Percentiles rank a stretch among this genome's conserved stretches.
phyloP scores from a whole-genome alignment of 2,329 filamentous ascomycete species.

The Rhynchosporium agropyri region DNA sequence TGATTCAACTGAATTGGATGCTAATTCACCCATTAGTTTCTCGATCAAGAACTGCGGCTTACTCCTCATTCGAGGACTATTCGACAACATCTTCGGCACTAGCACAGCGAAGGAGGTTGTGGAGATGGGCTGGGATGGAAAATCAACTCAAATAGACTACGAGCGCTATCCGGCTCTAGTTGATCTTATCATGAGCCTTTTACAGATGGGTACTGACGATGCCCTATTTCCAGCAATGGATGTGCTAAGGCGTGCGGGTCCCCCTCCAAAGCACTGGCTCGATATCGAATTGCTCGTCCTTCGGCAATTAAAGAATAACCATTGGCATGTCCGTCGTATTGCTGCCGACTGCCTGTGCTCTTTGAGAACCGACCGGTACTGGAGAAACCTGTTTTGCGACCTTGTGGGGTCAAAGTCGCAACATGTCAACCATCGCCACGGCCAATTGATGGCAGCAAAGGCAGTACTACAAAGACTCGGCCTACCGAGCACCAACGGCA shows the following conservation, averaged over 20 bases:
- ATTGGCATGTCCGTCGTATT: constrained; percentile 83
- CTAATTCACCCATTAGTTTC: constrained; percentile 60
- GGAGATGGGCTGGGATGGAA: constrained; percentile 65
- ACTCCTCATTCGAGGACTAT: constrained; percentile 83
- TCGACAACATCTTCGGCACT: constrained; percentile 77
- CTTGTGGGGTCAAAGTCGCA: constrained; percentile 36
- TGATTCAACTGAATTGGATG: background rate
- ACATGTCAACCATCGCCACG: constrained; percentile 59
- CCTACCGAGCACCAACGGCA: background rate
- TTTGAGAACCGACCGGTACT: constrained; percentile 56
- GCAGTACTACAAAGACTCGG: constrained; percentile 41
- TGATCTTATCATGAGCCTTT: constrained; percentile 62
- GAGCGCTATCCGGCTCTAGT: constrained; percentile 69
- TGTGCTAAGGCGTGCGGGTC: constrained; percentile 71
- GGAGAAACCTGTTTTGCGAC: constrained; percentile 48
- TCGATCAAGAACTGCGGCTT: constrained; percentile 92
- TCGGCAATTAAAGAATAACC: constrained; percentile 65
- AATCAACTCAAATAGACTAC: constrained; percentile 67
- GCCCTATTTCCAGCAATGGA: constrained; percentile 83
- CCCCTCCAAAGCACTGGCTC: constrained; percentile 58
- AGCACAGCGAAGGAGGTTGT: constrained; percentile 68
- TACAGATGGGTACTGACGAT: constrained; percentile 60
- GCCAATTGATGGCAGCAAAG: constrained; percentile 57
- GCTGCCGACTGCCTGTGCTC: constrained; percentile 73
- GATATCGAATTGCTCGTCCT: constrained; percentile 61